phyloP scores from a whole-genome alignment of 129 eudicot species.

The carrot (Daucus carota) region DH1_v3.0 NC_030387.2:31809001-31809500 shows the following conservation, averaged over 20 bases:
- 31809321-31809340: background rate
- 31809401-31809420: background rate
- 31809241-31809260: slow-evolving; percentile 6
- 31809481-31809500: background rate
- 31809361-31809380: background rate
- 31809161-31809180: background rate
- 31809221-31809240: background rate
- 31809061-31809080: too few species aligned
- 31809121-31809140: background rate
- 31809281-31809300: background rate
- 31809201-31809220: background rate
- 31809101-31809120: background rate
- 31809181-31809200: slow-evolving; percentile 3
- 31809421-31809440: background rate
- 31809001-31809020: too few species aligned
- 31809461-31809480: background rate
- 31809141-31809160: background rate
- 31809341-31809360: background rate
- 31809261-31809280: background rate
- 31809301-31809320: background rate
- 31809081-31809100: too few species aligned
- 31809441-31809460: background rate
- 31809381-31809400: background rate
- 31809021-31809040: too few species aligned
- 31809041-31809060: too few species aligned